Base-by-base conservation (phyloP, 345 rosid species). In the Bruguiera gymnorhiza region DNA sequence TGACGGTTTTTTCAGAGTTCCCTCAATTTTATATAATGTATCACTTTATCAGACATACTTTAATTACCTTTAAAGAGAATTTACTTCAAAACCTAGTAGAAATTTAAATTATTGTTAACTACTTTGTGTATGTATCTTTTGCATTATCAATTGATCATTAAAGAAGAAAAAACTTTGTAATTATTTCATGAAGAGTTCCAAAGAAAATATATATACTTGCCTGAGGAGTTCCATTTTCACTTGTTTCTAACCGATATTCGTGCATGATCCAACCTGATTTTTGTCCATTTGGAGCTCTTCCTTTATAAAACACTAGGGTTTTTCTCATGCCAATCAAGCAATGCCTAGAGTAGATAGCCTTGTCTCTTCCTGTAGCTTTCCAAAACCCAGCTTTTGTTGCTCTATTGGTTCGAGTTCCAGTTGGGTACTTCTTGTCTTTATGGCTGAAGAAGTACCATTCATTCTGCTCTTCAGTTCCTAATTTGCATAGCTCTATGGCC, bases 361-460 rank as follows among this genome's bases (percentile, higher is more conserved):
- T 94, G 78, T 94, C 98, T 78, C 98, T 83, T 81, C 98, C 98
- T 0, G 98, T 94, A 54, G 98, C 98, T 83, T 94, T 94, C 98
- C 98, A 94, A 29, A 94, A 94, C 55, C 98, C 98, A 48, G 89
- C 96, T 84, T 87, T 94, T 5, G 98, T 94, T 11, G 98, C 98
- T 75, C 98, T 83, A 72, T 94, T 94, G 16, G 97, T 91, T 19
- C 98, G 90, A 76, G 98, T 94, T 69, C 98, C 98, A 0, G 99
- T 96, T 8, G 99, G 98, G 73, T 96, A 96, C 73, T 96, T 96
- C 86, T 90, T 96, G 72, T 96, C 98, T 72, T 92, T 92, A 68
- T 96, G 99, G 80, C 99, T 96, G 79, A 92, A 96, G 85, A 96
- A 96, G 75, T 96, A 96, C 99, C 99, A 96, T 6, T 96, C 99